Base-by-base conservation (phyloP, 116 monocot species). In the Dioscorea cayenensis region DNA sequence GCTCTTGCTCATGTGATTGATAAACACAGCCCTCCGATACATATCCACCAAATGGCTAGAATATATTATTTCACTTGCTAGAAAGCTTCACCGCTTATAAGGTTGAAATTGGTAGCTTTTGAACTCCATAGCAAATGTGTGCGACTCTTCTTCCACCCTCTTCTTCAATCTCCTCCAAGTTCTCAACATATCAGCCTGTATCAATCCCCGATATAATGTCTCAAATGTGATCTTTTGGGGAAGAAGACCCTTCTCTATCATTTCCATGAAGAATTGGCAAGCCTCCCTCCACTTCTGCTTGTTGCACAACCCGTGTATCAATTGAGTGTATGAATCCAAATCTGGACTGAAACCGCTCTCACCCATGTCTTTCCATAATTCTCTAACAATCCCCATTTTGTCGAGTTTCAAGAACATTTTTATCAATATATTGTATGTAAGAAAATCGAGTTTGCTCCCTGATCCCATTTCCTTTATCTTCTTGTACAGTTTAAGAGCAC, bases 101-200 rank as follows among this genome's bases (percentile, higher is more conserved):
- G 93, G 86, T 67, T 85, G 86, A 17, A 97, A 81, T 36, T 84
- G 82, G 76, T 92, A 97, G n/a, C 63, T 38, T 49, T 77, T 71
- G 77, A 97, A 97, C 61, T 97, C 93, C 0, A 71, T 66, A 32
- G 88, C 84, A 80, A 97, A 97, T 69, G 84, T 92, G 18, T 77
- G 23, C 17, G 84, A 77, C 77, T 97, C 96, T 75, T 97, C 90
- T 10, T 92, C 88, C 28, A 97, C 78, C 73, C 78, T 90, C 29
- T 84, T 92, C 79, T 92, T 92, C 62, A 97, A 60, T 73, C 96
- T 84, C 66, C 93, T 84, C 96, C 96, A 97, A 13, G 96, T 97
- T 70, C 90, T 87, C 52, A 97, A 63, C 86, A 93, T 92, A 71
- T 92, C 82, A 14, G 96, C 71, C 49, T 97, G 96, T 76, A 97